Evolutionary conservation across 768 basidiomycete species (phyloP).

Genomic region (Thelephora ganbajun): DNA sequence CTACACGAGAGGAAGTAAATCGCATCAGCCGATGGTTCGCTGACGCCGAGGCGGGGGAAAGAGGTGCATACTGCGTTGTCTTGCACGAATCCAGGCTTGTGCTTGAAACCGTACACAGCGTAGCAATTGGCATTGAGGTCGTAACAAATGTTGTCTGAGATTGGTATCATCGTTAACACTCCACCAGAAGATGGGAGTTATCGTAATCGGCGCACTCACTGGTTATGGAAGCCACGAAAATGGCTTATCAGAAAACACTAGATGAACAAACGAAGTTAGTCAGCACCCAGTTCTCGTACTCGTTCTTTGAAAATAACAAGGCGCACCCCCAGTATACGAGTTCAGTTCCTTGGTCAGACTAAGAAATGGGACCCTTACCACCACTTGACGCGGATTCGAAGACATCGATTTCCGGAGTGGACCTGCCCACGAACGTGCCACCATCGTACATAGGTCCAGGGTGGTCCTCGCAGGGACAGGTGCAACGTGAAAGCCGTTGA

Average conservation of each 20-base stretch:
- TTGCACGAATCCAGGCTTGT: constrained; percentile 42
- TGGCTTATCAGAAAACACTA: constrained; percentile 67
- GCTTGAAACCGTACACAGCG: constrained; percentile 71
- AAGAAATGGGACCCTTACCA: constrained; percentile 51
- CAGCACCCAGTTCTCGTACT: too few relatives aligned
- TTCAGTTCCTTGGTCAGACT: constrained; percentile 71
- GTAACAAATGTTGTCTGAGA: constrained; percentile 58
- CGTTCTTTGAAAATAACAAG: too few relatives aligned
- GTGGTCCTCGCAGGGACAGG: constrained; percentile 33
- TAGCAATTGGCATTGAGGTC: constrained; percentile 38
- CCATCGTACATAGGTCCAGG: constrained; percentile 38
- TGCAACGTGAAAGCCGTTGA: constrained; percentile 43
- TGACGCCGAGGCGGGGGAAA: too few relatives aligned
- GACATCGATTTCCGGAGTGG: constrained; percentile 61
- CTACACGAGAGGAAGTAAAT: background rate
- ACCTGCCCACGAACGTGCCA: constrained; percentile 46
- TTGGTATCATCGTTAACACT: background rate
- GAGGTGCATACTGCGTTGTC: constrained; percentile 36
- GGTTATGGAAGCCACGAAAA: constrained; percentile 21
- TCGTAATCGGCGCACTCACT: constrained; percentile 7
- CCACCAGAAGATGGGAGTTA: background rate
- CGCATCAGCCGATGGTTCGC: background rate
- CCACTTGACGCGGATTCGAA: constrained; percentile 34
- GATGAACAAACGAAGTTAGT: background rate
- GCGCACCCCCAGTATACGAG: constrained; percentile 43